Base-by-base conservation (phyloP, 352 stramenopile genomes). In the Globisporangium takayamanum region DNA sequence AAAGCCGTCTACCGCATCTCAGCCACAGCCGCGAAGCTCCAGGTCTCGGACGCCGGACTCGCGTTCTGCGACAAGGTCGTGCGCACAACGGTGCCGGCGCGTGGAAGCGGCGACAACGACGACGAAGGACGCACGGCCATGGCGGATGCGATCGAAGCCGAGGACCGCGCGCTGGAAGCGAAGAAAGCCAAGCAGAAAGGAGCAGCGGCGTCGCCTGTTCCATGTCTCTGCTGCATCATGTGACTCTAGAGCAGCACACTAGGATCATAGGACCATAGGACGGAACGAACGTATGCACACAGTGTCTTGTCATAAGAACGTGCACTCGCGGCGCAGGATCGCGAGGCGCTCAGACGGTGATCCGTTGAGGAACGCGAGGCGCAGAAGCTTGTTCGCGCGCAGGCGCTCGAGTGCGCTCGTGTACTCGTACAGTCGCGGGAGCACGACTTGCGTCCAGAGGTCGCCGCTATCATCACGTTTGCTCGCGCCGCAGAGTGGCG, bases 1-100 rank as follows among this genome's bases (percentile, higher is more conserved):
- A 88, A 86, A 51, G 73, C 71, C 2, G 81, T 96, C 16, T 92
- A 94, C 68, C 74, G 78, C 51, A 80, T 92, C 41, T 88, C 83
- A 2, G 80, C 74, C 11, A 63, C 71, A 37, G 79, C 84, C 8
- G 73, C 83, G 10, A 84, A 83, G 42, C 80, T 95, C 56, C 67
- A 76, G 15, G 65, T 95, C 42, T 91, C 79, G 1, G 80, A 89
- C 30, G 88, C 84, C 59, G 87, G 94, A 56, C 73, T 96, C 48
- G 84, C 80, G 15, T 90, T 91, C 56, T 88, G 70, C 39, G 81
- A 93, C 65, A 82, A 79, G 53, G 72, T 90, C 18, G 72, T 92
- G 28, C 72, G 70, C 2, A 83, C 68, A 41, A 76, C 74, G 2
- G 78, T 89, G 42, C 66, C 75, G 0, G 66, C 67, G 4, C 52